Evolutionary conservation across 768 basidiomycete species (phyloP).

Genomic region (Mycena leptocephala): DNA sequence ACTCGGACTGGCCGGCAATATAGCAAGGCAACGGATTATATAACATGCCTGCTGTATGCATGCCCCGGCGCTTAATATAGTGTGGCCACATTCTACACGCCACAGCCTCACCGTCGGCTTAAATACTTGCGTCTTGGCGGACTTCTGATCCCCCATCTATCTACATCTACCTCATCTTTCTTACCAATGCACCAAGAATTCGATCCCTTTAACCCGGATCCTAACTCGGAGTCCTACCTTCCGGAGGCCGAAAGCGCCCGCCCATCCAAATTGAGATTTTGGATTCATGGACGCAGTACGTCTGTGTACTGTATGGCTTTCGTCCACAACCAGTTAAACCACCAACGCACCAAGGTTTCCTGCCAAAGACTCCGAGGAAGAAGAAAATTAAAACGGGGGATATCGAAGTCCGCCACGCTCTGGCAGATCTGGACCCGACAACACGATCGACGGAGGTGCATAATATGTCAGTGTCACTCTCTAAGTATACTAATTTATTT

Average conservation of each 20-base stretch:
- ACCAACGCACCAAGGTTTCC: neutral
- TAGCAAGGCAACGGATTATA: neutral
- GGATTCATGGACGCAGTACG: neutral
- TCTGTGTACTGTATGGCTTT: neutral
- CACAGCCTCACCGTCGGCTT: neutral
- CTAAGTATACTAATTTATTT: neutral
- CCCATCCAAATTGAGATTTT: neutral
- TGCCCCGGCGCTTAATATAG: neutral
- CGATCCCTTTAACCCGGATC: conserved; percentile 19
- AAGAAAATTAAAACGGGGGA: neutral
- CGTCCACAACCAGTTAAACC: neutral
- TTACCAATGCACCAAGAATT: neutral
- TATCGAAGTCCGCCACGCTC: neutral
- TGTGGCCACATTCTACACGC: neutral
- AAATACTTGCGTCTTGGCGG: neutral
- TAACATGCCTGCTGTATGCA: conserved; percentile 13
- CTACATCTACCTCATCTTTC: neutral
- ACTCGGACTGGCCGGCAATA: neutral
- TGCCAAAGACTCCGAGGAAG: neutral
- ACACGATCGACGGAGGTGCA: neutral
- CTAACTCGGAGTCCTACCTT: conserved; percentile 7
- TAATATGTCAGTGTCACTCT: neutral
- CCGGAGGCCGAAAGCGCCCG: neutral
- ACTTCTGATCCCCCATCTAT: conserved; percentile 1
- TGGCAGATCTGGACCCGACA: neutral